phyloP scores from a whole-genome alignment of 1,139 yeast genomes.

The Magnusiomyces paraingens region DNA sequence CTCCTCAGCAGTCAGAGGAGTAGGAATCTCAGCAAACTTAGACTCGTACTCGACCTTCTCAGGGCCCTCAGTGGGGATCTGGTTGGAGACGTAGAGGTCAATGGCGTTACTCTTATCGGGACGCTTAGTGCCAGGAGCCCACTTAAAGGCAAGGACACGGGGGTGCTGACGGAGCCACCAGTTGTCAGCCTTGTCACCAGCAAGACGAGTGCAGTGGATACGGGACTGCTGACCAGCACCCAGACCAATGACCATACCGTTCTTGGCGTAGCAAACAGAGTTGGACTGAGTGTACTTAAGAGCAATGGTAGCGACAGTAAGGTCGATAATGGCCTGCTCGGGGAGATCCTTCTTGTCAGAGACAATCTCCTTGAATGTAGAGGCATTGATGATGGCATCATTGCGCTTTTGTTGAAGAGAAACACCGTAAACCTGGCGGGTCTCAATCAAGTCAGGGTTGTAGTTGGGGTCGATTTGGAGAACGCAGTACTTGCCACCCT shows the following conservation, averaged over 20 bases:
- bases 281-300: slow-evolving; percentile 96
- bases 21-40: slow-evolving; percentile 73
- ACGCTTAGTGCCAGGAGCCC: slow-evolving; percentile 98
- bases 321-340: slow-evolving; percentile 86
- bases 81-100: slow-evolving; percentile 84
- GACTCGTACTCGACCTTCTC: slow-evolving; percentile 89
- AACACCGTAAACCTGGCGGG: slow-evolving; percentile 94
- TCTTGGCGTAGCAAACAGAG: slow-evolving; percentile 96
- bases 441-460: slow-evolving; percentile 73
- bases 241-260: slow-evolving; percentile 97
- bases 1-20: slow-evolving; percentile 75
- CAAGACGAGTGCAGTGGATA: slow-evolving; percentile 97
- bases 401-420: slow-evolving; percentile 94
- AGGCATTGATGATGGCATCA: slow-evolving; percentile 87
- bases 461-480: slow-evolving; percentile 93
- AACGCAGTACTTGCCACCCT: slow-evolving; percentile 95
- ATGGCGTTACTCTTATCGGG: slow-evolving; percentile 98
- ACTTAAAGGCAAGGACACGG: slow-evolving; percentile 79
- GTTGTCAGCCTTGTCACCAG: slow-evolving; percentile 98
- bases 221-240: slow-evolving; percentile 99
- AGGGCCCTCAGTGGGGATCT: slow-evolving; percentile 87
- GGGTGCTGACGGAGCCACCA: slow-evolving; percentile 99
- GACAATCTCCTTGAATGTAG: slow-evolving; percentile 85
- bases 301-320: slow-evolving; percentile 95
- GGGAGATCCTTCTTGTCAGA: slow-evolving; percentile 80